phyloP scores from a whole-genome alignment of 2,329 filamentous ascomycete genomes.

The Xylariales sp. region DNA sequence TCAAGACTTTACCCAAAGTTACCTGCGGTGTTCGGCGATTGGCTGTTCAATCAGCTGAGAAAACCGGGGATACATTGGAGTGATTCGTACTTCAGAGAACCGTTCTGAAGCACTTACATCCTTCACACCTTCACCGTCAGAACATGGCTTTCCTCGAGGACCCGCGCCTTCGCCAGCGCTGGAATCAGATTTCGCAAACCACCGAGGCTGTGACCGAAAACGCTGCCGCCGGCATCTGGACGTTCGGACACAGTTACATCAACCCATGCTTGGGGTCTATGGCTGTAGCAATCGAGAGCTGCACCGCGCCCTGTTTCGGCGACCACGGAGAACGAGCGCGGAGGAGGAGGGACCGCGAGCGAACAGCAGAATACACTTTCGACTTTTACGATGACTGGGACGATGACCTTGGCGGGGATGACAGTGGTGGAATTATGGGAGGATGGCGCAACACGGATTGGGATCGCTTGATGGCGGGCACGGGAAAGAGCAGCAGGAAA shows the following conservation, averaged over 20 bases:
- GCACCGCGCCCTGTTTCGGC: conserved; percentile 65
- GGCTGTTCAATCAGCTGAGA: too few species aligned
- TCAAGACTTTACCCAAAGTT: neutral
- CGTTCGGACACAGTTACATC: conserved; percentile 81
- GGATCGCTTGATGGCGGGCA: conserved; percentile 70
- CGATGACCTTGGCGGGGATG: conserved; percentile 42
- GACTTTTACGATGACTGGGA: conserved; percentile 99
- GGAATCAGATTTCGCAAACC: conserved; percentile 89
- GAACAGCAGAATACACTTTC: conserved; percentile 75
- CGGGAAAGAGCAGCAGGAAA: conserved; percentile 11
- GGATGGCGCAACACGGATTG: conserved; percentile 80
- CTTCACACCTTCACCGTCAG: conserved; percentile 3
- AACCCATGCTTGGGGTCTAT: conserved; percentile 72
- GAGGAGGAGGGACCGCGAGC: conserved; percentile 59
- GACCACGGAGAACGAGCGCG: conserved; percentile 70
- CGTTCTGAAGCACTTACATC: too few species aligned
- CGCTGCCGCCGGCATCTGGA: conserved; percentile 86
- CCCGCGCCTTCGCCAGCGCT: conserved; percentile 84
- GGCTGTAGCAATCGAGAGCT: conserved; percentile 63
- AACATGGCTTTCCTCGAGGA: conserved; percentile 65
- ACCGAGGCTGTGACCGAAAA: conserved; percentile 86
- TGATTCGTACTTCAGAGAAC: too few species aligned
- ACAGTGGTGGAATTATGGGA: conserved; percentile 59
- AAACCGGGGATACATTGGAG: too few species aligned
- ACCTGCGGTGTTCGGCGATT: too few species aligned